Evolutionary conservation across 148 eudicot genomes (phyloP), one percentile per base, ranked within the genome.

Genomic region (Nepenthes gracilis): DNA sequence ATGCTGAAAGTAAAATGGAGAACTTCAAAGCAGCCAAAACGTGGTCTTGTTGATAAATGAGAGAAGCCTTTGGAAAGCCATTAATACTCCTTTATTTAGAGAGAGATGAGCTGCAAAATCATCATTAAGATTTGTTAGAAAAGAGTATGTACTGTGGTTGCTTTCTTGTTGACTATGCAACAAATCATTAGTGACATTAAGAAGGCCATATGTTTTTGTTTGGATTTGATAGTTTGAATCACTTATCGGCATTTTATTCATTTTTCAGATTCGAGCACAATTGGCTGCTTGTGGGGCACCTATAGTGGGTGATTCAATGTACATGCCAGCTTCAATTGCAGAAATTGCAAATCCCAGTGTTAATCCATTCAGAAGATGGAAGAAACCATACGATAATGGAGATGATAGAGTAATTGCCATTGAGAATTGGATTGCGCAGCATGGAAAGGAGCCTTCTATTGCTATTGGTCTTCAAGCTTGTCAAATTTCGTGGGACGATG

Each of bases 391-490:
- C 56, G 43, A 72, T 15, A 71, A 64, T 64, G 96, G 81, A 38
- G 69, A 58, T 65, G 89, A 77, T 47, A 57, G 72, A 68, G 70
- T 54, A 64, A 53, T 51, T 67, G 84, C 84, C 56, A 47, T 74
- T 33, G 85, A 86, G 66, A 83, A 84, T 51, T 89, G 97, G 95
- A 75, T 85, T 64, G 70, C 80, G 58, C 59, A 47, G 43, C 90
- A 93, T 57, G 97, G 97, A 60, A 93, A 84, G 79, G 99, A 88
- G 65, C 99, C 99, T 48, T 63, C 68, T 43, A 73, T 86, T 62
- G 85, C 84, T 70, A 79, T 93, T 61, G 99, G 95, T 72, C 97
- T 93, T 74, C 99, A 89, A 78, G 99, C 99, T 62, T 89, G 87
- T 64, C 87, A 82, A 53, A 89, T 93, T 50, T 89, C 99, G n/a